Evolutionary conservation across 257 asterid species (phyloP), one percentile per base, ranked within the genome.

Genomic region (Solanum bulbocastanum): DNA sequence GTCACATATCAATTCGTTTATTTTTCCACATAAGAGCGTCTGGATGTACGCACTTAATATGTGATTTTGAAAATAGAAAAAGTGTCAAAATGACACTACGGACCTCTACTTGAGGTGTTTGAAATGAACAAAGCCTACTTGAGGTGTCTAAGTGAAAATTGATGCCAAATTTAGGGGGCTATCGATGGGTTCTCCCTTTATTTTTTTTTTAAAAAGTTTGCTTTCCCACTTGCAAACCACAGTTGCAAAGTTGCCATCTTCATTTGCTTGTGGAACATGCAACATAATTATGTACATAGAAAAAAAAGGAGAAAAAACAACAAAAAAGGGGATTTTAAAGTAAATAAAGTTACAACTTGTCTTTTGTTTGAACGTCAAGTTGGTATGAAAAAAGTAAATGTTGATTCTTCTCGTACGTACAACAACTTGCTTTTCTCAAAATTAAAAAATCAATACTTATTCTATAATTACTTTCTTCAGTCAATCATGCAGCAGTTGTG

Each of bases 201-300:
- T 18, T 56, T 6, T 52, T 56, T 56, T 0, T 18, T 56, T 52
- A 7, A 84, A 89, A 79, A 85, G 89, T 88, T 88, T 89, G 35
- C 76, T 86, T 87, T 91, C 68, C 95, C 92, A 93, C 94, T 93
- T 92, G 94, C 90, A 72, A 16, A 78, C 58, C 92, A 88, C n/a
- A 87, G 62, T 91, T 90, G 92, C 92, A 82, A 66, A 72, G 83
- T 62, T 58, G 83, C 56, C 62, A 83, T 39, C 84, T 66, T 79
- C 60, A 39, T 60, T 73, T 71, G 79, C 84, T 56, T 83, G 44
- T 32, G 18, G 65, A 23, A 88, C 33, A 14, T 35, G 6, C 42
- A 76, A 72, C 30, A 36, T 18, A 27, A 83, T 74, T 39, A 33
- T 58, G 49, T 60, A 25, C 25, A 83, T 44, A 68, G 18, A 36